A percentile compares a stretch with the other conserved stretches of the same genome.
Conservation (phyloP, 495 filamentous ascomycete genomes). For the Penicillium cinerascens region DNA sequence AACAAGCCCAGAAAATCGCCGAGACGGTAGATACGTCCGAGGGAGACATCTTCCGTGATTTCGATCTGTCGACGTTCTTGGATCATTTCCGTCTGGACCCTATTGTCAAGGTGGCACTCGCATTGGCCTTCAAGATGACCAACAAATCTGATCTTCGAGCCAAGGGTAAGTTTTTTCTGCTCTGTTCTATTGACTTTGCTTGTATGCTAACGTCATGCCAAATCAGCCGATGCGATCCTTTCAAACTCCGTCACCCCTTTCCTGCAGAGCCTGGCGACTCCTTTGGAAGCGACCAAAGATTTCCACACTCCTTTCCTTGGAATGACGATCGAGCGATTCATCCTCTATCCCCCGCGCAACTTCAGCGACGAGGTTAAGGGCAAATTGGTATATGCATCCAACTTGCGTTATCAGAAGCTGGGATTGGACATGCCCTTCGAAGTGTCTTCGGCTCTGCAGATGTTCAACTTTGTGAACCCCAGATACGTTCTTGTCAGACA, state of each 20-base stretch:
- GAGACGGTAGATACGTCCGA: slow-evolving; percentile 84
- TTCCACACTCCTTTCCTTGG: slow-evolving; percentile 64
- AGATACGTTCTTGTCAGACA: slow-evolving; percentile 66
- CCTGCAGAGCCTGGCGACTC: slow-evolving; percentile 62
- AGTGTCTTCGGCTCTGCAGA: slow-evolving; percentile 68
- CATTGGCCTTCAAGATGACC: slow-evolving; percentile 79
- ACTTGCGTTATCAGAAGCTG: slow-evolving; percentile 61
- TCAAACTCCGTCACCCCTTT: slow-evolving; percentile 71
- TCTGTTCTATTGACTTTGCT: background rate
- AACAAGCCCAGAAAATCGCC: slow-evolving; percentile 84
- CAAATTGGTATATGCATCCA: slow-evolving; percentile 63
- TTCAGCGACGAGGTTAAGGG: slow-evolving; percentile 72
- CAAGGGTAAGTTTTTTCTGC: slow-evolving; percentile 64
- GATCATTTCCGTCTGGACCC: slow-evolving; percentile 91
- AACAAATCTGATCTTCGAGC: slow-evolving; percentile 74
- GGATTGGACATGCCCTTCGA: slow-evolving; percentile 62
- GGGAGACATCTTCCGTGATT: slow-evolving; percentile 89
- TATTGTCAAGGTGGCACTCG: slow-evolving; percentile 80
- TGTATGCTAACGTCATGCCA: slow-evolving; percentile 27
- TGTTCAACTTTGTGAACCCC: slow-evolving; percentile 65
- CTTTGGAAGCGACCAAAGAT: slow-evolving; percentile 59
- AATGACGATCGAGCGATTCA: slow-evolving; percentile 74
- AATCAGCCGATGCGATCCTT: slow-evolving; percentile 75
- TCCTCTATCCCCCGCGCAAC: slow-evolving; percentile 74
- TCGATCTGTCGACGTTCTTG: slow-evolving; percentile 88